Base-by-base conservation (phyloP, 192 early-diverging fungal genomes). In the Backusella tuberculispora region DNA sequence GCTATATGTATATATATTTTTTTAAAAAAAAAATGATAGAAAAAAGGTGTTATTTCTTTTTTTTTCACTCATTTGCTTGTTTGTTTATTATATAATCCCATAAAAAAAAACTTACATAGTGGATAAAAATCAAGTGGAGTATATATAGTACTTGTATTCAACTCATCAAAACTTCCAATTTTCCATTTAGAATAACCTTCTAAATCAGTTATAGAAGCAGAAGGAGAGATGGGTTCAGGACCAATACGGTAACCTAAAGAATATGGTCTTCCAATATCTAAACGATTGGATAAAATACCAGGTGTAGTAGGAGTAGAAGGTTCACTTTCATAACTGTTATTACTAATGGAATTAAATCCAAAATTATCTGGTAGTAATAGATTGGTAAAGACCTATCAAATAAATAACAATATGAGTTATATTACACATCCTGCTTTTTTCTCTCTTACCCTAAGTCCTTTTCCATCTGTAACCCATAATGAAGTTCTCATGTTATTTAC, bases 111-210 rank as follows among this genome's bases (percentile, higher is more conserved):
- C 82, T 80, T 83, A 95, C 93, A 86, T 34, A 94, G 81, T 12
- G 93, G 93, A 78, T 94, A 94, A 77, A 91, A 95, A 63, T 94
- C 94, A 9, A 92, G 67, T 15, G 83, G 78, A 65, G 94, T 88
- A 26, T 83, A 78, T 43, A 93, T 73, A 13, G 85, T 80, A 56
- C 83, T 76, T 19, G 66, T 69, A 53, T 65, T 67, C 4, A 74
- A 53, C 26, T 68, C 41, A 43, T 68, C 47, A 24, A 80, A 64
- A 17, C 74, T 14, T 12, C 38, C 43, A 6, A 68, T 80, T 9
- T 34, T 75, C 79, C 79, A 80, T 43, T 63, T 44, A 37, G 76
- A 73, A 38, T 41, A 65, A 10, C 69, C 71, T 9, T 77, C 76
- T 15, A 77, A 42, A 50, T 77, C 70, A 5, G 17, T 26, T 17